Base-by-base conservation (phyloP, 2,329 filamentous ascomycete genomes). In the Parastagonospora nodorum region DNA sequence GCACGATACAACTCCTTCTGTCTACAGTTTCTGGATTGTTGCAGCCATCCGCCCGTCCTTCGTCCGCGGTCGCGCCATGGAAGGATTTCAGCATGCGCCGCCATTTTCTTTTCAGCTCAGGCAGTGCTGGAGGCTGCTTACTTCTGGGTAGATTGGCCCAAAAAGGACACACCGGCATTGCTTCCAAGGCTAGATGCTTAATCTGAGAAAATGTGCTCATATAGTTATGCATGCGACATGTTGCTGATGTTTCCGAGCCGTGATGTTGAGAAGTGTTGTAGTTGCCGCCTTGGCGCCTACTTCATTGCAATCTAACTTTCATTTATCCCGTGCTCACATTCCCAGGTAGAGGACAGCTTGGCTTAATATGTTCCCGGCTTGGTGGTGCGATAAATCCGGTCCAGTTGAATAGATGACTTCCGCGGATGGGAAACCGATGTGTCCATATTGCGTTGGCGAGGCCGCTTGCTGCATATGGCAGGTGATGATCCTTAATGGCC, bases 261-360 rank as follows among this genome's bases (percentile, higher is more conserved):
- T 11, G 6, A 42, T 14, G 14, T 16, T 36, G 19, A 24, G 6
- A 16, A 42, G 28, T 12, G 11, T 10, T 37, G 16, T 35, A 31
- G 45, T 14, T 38, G 14, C 36, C 15, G 41, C n/a, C 48, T 45
- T 27, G 42, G 37, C 48, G 40, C 12, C 11, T 29, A 11, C 14
- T 14, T 14, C 42, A 36, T 45, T 14, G 36, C 32, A 51, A 51
- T 51, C 37, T 51, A 49, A 14, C n/a, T 42, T 16, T 30, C 19
- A 51, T 51, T 28, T 46, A 46, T 42, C 30, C 43, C 29, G 29
- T 19, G 48, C 43, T 12, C 42, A 39, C 48, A 38, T 43, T 51
- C 15, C 48, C 48, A 42, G 48, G 47, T 50, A 43, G 45, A 30
- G 14, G 11, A 10, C 16, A 32, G 19, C 19, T 32, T 45, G 15